phyloP scores from a whole-genome alignment of 306 rosid species.

The Argentina anserina region DNA sequence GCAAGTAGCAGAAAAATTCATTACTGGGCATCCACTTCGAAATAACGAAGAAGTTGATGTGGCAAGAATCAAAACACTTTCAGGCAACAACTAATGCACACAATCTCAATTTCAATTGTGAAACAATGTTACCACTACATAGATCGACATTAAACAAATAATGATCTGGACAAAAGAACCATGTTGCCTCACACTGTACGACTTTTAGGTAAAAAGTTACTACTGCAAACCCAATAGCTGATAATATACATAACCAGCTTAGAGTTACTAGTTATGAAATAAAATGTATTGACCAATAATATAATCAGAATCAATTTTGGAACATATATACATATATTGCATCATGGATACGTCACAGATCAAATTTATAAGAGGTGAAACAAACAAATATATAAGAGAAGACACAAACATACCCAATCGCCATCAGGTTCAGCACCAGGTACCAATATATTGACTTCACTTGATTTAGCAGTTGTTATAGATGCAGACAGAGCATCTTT shows the following conservation, averaged over 20 bases:
- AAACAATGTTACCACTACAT: neutral
- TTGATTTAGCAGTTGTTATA: conserved; percentile 89
- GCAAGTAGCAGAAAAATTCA: neutral
- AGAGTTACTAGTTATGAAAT: neutral
- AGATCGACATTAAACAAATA: neutral
- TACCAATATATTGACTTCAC: conserved; percentile 91
- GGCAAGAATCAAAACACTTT: neutral
- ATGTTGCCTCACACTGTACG: neutral
- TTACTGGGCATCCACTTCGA: neutral
- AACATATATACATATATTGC: neutral
- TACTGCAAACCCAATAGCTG: neutral
- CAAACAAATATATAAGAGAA: conserved; percentile 16
- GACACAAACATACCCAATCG: conserved; percentile 71
- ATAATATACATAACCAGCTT: neutral
- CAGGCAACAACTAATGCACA: neutral
- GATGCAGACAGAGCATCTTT: conserved; percentile 75
- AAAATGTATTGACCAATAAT: neutral
- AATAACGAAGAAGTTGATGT: neutral
- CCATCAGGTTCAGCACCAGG: conserved; percentile 67
- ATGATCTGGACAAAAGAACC: neutral
- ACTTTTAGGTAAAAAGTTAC: neutral
- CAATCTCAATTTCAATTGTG: neutral
- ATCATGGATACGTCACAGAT: neutral
- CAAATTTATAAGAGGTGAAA: conserved; percentile 8
- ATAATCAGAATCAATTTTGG: neutral